A percentile compares a stretch with the other conserved stretches of the same genome.
Evolutionary conservation across 2,329 filamentous ascomycete species (phyloP).

Genomic region (Sarocladiaceae sp.): DNA sequence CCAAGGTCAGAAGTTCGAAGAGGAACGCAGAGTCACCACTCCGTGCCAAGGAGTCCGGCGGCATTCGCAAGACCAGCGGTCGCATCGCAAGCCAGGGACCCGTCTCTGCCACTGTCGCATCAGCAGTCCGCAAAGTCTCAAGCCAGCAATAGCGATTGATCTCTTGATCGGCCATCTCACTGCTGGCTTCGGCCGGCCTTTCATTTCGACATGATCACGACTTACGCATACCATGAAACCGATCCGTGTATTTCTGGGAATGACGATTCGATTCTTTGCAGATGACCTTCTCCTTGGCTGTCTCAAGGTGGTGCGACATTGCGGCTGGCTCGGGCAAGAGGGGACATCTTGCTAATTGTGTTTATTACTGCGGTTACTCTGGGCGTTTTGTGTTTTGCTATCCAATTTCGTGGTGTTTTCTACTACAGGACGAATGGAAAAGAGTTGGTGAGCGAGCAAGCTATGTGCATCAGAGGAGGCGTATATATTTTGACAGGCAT

Average conservation of each 20-base stretch:
- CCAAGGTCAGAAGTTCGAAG: conserved; percentile 63
- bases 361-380: no score
- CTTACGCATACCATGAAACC: conserved; percentile 9
- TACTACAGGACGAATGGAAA: not conserved
- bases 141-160: not conserved
- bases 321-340: no score
- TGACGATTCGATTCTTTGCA: conserved; percentile 4
- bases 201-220: conserved; percentile 6
- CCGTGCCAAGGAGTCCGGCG: conserved; percentile 46
- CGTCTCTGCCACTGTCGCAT: conserved; percentile 35
- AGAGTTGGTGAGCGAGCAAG: not conserved
- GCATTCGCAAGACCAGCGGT: conserved; percentile 63
- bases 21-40: conserved; percentile 46
- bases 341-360: no score
- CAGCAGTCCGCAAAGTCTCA: conserved; percentile 51
- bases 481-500: not conserved
- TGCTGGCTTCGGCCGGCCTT: not conserved
- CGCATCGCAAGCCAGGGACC: conserved; percentile 56
- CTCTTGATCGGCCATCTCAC: not conserved
- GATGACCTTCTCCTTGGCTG: no score
- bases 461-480: not conserved
- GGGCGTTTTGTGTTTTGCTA: not conserved
- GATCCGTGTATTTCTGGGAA: conserved; percentile 7
- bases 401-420: not conserved
- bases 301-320: no score